Evolutionary conservation across 2,329 filamentous ascomycete species (phyloP), one percentile per base, ranked within the genome.

Genomic region (Aspergillus tamarii): DNA sequence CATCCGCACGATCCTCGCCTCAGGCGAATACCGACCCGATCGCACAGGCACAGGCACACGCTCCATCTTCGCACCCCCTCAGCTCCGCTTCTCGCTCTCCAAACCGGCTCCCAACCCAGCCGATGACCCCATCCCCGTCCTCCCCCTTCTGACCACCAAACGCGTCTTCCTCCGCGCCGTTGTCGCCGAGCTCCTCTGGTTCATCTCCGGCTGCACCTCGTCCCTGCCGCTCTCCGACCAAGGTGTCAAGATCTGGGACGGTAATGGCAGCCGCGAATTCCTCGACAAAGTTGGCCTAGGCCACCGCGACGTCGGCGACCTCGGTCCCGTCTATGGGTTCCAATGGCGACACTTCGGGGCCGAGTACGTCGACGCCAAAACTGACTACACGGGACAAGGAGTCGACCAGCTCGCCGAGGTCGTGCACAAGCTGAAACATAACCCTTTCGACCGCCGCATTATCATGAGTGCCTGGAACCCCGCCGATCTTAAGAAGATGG

Each of bases 271-370:
- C 54, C 91, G 95, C 71, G 91, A 89, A 73, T 98, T 91, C 77
- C 91, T 99, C 43, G 94, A 99, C 82, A 89, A 84, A 66, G 86
- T 95, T 1, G 94, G 94, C 0, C 86, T 98, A 8, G 83, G 84
- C 0, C 89, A 97, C 75, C 92, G 94, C 64, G 92, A 88, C 59
- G 91, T 89, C 23, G 95, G 95, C 68, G 95, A 99, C 74, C 84
- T 99, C 0, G 95, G 95, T 0, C 95, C 95, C 34, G 94, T 98
- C 0, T 99, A 99, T 76, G 95, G 95, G 1, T 99, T 99, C 81
- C 95, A 99, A 80, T 99, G 95, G 95, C 91, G 95, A 3, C 94
- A 98, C 80, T 99, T 99, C 73, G 95, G 95, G 57, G 95, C 95
- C 5, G 88, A 93, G 66, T 99, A 99, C 77, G 83, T 89, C 21